A percentile compares a stretch with the other conserved stretches of the same genome.
phyloP scores from a whole-genome alignment of 306 rosid genomes.

The Prunus mongolica region DNA sequence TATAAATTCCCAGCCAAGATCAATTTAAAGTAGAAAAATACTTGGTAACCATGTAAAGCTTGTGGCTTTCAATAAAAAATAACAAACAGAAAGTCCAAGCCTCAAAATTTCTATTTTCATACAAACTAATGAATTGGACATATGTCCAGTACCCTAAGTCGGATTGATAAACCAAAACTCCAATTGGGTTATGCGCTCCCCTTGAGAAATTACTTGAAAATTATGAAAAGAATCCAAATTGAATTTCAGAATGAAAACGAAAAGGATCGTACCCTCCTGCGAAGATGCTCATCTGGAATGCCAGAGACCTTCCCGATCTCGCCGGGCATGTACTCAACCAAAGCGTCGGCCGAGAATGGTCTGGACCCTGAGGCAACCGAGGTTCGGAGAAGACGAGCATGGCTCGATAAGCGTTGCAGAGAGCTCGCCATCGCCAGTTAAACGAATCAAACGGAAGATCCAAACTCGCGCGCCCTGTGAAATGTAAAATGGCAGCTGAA shows the following conservation, averaged over 20 bases:
- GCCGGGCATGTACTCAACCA: conserved; percentile 65
- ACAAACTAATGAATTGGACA: background rate
- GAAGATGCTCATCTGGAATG: conserved; percentile 86
- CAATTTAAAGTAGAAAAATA: background rate
- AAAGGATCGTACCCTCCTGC: conserved; percentile 49
- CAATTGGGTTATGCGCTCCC: background rate
- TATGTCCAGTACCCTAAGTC: background rate
- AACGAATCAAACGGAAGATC: conserved; percentile 1
- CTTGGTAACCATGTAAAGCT: background rate
- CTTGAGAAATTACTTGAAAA: background rate
- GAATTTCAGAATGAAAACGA: background rate
- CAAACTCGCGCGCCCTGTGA: background rate
- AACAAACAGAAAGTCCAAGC: background rate
- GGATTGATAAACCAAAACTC: conserved; percentile 5
- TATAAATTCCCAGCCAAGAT: background rate
- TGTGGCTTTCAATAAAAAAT: background rate
- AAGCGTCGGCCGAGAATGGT: conserved; percentile 57
- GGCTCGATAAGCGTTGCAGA: conserved; percentile 57
- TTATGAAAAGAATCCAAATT: background rate
- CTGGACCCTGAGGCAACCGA: conserved; percentile 33
- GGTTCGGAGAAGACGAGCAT: conserved; percentile 46
- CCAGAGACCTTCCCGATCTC: conserved; percentile 96
- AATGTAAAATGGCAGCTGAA: background rate
- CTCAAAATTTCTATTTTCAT: background rate
- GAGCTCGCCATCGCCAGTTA: conserved; percentile 55